A percentile compares a stretch with the other conserved stretches of the same genome.
phyloP scores from a whole-genome alignment of 306 rosid species.

The Bauhinia variegata region DNA sequence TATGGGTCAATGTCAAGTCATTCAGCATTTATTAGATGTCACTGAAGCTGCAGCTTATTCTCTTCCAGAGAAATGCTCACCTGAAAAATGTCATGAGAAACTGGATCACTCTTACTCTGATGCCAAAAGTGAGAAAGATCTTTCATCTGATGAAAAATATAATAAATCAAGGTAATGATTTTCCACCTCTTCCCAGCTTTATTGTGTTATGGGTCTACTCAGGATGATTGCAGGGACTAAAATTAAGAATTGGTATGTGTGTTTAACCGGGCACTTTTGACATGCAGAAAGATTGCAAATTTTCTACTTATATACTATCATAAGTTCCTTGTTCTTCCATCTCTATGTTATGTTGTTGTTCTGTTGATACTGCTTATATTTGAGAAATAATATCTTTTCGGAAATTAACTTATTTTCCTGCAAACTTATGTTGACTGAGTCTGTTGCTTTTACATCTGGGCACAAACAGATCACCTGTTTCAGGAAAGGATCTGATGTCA shows the following conservation, averaged over 20 bases:
- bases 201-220: constrained; percentile 13
- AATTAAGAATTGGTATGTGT: constrained; percentile 6
- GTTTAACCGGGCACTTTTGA: constrained; percentile 25
- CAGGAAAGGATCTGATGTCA: constrained; percentile 67
- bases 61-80: constrained; percentile 56
- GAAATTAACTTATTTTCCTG: background rate
- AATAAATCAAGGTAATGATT: constrained; percentile 59
- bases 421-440: constrained; percentile 14
- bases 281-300: constrained; percentile 17
- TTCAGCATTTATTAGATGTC: constrained; percentile 86
- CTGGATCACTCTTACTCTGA: constrained; percentile 56
- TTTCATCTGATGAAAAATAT: constrained; percentile 62
- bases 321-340: constrained; percentile 19
- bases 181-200: constrained; percentile 22
- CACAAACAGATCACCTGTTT: constrained; percentile 61
- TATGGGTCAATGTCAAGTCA: constrained; percentile 87
- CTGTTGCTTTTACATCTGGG: constrained; percentile 31
- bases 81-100: constrained; percentile 64
- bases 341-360: constrained; percentile 21
- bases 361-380: constrained; percentile 16
- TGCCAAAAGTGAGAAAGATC: constrained; percentile 49
- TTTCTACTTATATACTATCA: constrained; percentile 8
- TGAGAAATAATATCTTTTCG: background rate
- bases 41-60: constrained; percentile 75
- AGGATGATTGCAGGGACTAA: background rate